Percentiles rank a stretch among this genome's conserved stretches.
phyloP scores from a whole-genome alignment of 2,329 filamentous ascomycete genomes.

The Mycosphaerella arachidis region DNA sequence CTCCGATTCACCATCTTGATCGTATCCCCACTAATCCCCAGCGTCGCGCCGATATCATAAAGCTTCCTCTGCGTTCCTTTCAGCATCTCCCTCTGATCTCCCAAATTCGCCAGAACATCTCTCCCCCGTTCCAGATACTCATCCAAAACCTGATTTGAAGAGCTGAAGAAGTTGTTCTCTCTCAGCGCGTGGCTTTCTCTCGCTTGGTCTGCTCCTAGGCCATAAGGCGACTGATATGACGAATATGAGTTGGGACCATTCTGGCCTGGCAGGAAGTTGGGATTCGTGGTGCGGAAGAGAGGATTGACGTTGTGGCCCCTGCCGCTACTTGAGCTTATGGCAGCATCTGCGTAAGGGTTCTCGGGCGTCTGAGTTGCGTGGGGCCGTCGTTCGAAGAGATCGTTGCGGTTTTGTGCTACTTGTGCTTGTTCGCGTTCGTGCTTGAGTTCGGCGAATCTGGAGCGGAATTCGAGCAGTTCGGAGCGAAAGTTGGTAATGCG shows the following conservation, averaged over 20 bases:
- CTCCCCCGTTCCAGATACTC: conserved; percentile 90
- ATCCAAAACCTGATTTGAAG: conserved; percentile 79
- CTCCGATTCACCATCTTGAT: conserved; percentile 94
- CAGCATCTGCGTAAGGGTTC: conserved; percentile 76
- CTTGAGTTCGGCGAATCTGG: conserved; percentile 73
- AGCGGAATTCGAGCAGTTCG: conserved; percentile 75
- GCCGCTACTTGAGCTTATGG: conserved; percentile 30
- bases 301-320: conserved; percentile 32
- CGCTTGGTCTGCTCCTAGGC: conserved; percentile 28
- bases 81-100: conserved; percentile 86
- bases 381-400: conserved; percentile 79
- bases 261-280: conserved; percentile 31
- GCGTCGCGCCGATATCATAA: conserved; percentile 88
- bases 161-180: conserved; percentile 82
- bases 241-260: conserved; percentile 39
- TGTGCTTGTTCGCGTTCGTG: conserved; percentile 64
- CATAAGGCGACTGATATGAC: conserved; percentile 35
- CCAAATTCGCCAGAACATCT: conserved; percentile 82
- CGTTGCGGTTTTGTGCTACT: conserved; percentile 54
- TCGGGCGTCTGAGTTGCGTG: conserved; percentile 69
- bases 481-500: conserved; percentile 78
- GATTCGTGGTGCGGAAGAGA: conserved; percentile 35
- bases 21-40: conserved; percentile 90
- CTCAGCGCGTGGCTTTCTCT: conserved; percentile 78
- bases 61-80: conserved; percentile 89